Percentiles rank a stretch among this genome's conserved stretches.
phyloP scores from a whole-genome alignment of 1,284 basidiomycete species.

The Cutaneotrichosporon cutaneum region DNA sequence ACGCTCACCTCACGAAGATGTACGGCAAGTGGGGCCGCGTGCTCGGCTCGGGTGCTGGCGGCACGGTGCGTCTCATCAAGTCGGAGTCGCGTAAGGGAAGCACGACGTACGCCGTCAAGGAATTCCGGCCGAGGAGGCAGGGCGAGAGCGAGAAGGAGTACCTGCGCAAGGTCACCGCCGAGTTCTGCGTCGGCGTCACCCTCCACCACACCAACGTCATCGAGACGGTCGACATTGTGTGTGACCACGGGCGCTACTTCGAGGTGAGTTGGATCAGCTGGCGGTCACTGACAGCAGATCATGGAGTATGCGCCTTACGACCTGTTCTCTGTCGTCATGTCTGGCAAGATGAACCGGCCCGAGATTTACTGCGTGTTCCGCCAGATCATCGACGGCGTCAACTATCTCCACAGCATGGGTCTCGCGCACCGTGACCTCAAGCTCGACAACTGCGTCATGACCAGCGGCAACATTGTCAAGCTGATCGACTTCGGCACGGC shows the following conservation, averaged over 20 bases:
- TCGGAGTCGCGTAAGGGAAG: constrained; percentile 73
- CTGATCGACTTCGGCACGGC: constrained; percentile 99
- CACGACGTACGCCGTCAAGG: constrained; percentile 91
- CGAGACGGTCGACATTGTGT: constrained; percentile 97
- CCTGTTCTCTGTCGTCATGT: constrained; percentile 99
- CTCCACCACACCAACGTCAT: constrained; percentile 96
- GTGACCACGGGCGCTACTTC: constrained; percentile 96
- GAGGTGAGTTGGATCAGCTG: constrained; percentile 65
- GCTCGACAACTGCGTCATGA: constrained; percentile 99
- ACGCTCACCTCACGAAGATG: constrained; percentile 93
- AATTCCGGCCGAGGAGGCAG: constrained; percentile 83
- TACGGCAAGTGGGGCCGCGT: constrained; percentile 99
- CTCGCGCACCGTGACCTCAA: constrained; percentile 98
- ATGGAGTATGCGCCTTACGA: constrained; percentile 99
- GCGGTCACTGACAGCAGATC: constrained; percentile 59
- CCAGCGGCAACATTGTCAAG: constrained; percentile 87
- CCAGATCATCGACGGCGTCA: constrained; percentile 96
- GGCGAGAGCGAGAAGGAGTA: constrained; percentile 95
- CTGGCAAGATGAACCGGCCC: constrained; percentile 94
- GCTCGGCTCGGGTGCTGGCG: constrained; percentile 93
- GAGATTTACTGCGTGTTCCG: constrained; percentile 99
- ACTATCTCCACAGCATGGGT: constrained; percentile 96
- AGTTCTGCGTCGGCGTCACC: constrained; percentile 96
- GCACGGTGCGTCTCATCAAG: constrained; percentile 95
- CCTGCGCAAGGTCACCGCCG: constrained; percentile 97